Percentiles rank a stretch among this genome's conserved stretches.
phyloP scores from a whole-genome alignment of 2,329 filamentous ascomycete genomes.

The Pestalotiopsis sp. region DNA sequence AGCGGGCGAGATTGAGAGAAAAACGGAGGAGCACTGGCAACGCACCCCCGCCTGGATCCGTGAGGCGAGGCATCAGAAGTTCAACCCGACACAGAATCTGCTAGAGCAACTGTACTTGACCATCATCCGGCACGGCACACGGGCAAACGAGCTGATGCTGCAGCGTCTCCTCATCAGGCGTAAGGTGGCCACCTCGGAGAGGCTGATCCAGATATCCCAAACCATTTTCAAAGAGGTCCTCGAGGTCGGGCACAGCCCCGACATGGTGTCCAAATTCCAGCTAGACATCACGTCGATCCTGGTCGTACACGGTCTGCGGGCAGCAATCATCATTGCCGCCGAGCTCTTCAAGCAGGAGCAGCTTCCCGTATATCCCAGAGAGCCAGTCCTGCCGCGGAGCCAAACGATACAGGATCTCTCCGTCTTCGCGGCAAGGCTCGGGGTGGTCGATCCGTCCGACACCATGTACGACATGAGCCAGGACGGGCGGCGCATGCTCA shows the following conservation, averaged over 20 bases:
- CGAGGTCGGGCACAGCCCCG: conserved; percentile 29
- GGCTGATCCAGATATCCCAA: conserved; percentile 29
- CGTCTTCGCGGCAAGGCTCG: conserved; percentile 34
- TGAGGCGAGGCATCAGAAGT: conserved; percentile 16
- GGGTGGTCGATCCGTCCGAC: conserved; percentile 29
- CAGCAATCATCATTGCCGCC: conserved; percentile 34
- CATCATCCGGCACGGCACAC: conserved; percentile 9
- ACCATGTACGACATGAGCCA: conserved; percentile 32
- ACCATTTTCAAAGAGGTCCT: conserved; percentile 32
- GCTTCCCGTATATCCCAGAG: conserved; percentile 30
- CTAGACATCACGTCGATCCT: conserved; percentile 29
- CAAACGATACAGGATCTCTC: conserved; percentile 37
- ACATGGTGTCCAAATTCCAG: conserved; percentile 28
- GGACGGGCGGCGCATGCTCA: conserved; percentile 34
- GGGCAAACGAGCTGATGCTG: conserved; percentile 28
- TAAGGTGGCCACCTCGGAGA: conserved; percentile 31
- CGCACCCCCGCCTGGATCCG: conserved; percentile 26
- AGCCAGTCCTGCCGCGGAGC: conserved; percentile 33
- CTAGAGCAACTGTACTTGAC: conserved; percentile 2
- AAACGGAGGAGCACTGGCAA: conserved; percentile 23
- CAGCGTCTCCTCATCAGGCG: conserved; percentile 34
- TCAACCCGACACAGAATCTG: not conserved
- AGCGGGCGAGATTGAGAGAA: conserved; percentile 23
- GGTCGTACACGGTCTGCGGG: conserved; percentile 31
- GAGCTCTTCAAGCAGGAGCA: conserved; percentile 36